Evolutionary conservation across 371 early-diverging fungal species (phyloP).

Genomic region (Saksenaea vasiformis): DNA sequence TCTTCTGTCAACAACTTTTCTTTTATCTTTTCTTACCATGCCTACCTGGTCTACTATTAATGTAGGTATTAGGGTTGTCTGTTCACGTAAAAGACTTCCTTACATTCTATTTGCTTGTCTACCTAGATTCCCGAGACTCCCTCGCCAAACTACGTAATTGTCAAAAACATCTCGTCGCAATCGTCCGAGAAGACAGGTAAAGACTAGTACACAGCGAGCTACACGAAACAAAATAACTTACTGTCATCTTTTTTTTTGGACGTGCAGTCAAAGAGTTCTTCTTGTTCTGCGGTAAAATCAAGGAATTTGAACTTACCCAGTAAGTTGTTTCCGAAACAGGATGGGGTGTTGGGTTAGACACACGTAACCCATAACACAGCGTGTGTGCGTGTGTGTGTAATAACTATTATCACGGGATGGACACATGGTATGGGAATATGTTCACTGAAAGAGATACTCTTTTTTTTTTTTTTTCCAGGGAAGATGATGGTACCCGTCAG

Average conservation of each 20-base stretch:
- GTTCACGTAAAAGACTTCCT: neutral
- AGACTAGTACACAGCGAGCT: neutral
- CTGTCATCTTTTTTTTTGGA: neutral
- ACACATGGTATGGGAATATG: neutral
- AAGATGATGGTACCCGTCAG: conserved; percentile 49
- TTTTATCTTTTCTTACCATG: neutral
- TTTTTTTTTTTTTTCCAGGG: conserved; percentile 22
- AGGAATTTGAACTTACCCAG: conserved; percentile 61
- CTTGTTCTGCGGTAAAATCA: conserved; percentile 69
- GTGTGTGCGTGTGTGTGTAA: too few relatives aligned
- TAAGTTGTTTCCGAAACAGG: conserved; percentile 30
- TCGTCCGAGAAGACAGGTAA: conserved; percentile 58
- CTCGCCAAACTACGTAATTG: conserved; percentile 55
- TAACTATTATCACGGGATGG: neutral
- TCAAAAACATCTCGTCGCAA: conserved; percentile 57
- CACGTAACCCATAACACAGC: neutral
- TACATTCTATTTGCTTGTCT: neutral
- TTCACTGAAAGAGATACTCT: neutral
- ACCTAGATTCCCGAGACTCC: conserved; percentile 56
- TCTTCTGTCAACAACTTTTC: neutral
- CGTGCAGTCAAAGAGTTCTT: conserved; percentile 68
- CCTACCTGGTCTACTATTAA: conserved; percentile 4
- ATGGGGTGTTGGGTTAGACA: neutral
- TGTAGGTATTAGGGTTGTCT: neutral
- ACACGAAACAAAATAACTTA: neutral